Evolutionary conservation across 177 flowering plant species (phyloP), one percentile per base, ranked within the genome.

Genomic region (Vitis hybrid): DNA sequence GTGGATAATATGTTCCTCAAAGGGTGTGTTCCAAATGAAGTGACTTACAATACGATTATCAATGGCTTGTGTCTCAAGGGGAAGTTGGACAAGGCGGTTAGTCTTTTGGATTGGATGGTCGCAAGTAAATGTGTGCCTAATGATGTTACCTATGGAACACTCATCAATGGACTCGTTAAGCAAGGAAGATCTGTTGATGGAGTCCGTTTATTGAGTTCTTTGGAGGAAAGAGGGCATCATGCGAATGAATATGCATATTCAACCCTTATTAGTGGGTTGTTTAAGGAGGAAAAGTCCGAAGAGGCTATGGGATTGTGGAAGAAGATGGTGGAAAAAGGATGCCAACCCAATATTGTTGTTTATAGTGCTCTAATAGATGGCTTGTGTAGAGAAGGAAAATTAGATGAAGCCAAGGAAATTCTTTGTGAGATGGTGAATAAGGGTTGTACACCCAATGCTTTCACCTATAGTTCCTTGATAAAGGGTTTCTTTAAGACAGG

Each of bases 1-100:
- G 83, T 90, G 27, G 93, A 91, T 21, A 90, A 93, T 69, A 93
- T 93, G 98, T 68, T 87, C 76, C 86, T 91, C 18, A 93, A 93
- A 79, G 97, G 95, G 15, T 89, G 97, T 78, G 78, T 68, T 58
- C 97, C 96, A 1, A 91, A 87, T 86, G 87, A 84, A 67, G 87
- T 83, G 51, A 93, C 98, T 18, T 90, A 90, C 65, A 93, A 93
- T 64, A 90, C 85, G 1, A 91, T 93, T 64, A 79, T 93, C 50
- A 88, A 90, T 75, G 97, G 94, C 24, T 74, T 90, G 71, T 93
- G 94, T 69, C 86, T 84, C 50, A 80, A 83, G 63, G 98, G 98
- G 11, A 88, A 88, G 71, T 70, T 93, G 81, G 93, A 88, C 16
- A 90, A 87, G 81, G 97, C 97, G 1, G 67, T 88, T 27, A 78